Percentiles rank a stretch among this genome's conserved stretches.
Evolutionary conservation across 345 rosid species (phyloP).

Genomic region (Balakata baccata): DNA sequence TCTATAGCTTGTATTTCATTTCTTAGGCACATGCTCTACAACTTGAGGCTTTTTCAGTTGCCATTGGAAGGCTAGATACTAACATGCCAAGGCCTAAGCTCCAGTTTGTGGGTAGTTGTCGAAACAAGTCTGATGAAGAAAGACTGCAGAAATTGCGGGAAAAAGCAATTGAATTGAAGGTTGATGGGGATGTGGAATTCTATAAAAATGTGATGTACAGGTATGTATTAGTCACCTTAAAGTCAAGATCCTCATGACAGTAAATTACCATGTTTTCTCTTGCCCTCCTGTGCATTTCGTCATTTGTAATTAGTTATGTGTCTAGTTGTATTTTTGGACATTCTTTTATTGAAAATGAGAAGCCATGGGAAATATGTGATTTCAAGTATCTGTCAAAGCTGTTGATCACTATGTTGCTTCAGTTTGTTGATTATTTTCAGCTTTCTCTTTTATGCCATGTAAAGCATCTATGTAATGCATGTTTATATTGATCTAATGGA

Average conservation of each 20-base stretch:
- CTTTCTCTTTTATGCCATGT: background rate
- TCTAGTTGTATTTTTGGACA: background rate
- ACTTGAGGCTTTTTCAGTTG: constrained; percentile 80
- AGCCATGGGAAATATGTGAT: background rate
- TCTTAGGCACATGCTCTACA: constrained; percentile 87
- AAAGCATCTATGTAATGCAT: background rate
- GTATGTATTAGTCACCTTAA: constrained; percentile 32
- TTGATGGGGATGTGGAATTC: constrained; percentile 65
- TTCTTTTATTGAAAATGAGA: background rate
- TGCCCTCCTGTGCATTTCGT: background rate
- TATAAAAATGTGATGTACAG: constrained; percentile 72
- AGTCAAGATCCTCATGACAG: background rate
- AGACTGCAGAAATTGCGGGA: constrained; percentile 72
- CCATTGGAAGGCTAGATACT: constrained; percentile 47
- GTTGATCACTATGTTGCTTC: background rate
- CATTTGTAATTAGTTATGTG: background rate
- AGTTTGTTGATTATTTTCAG: background rate
- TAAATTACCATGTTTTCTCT: background rate
- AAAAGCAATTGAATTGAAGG: constrained; percentile 61
- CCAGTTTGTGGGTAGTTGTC: constrained; percentile 92
- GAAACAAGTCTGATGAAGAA: constrained; percentile 75
- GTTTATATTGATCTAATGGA: background rate
- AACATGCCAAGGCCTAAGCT: constrained; percentile 66
- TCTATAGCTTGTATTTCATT: constrained; percentile 32
- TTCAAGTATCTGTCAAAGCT: background rate